Conservation (phyloP, 2,329 filamentous ascomycete genomes). For the Erysiphe pulchra region DNA sequence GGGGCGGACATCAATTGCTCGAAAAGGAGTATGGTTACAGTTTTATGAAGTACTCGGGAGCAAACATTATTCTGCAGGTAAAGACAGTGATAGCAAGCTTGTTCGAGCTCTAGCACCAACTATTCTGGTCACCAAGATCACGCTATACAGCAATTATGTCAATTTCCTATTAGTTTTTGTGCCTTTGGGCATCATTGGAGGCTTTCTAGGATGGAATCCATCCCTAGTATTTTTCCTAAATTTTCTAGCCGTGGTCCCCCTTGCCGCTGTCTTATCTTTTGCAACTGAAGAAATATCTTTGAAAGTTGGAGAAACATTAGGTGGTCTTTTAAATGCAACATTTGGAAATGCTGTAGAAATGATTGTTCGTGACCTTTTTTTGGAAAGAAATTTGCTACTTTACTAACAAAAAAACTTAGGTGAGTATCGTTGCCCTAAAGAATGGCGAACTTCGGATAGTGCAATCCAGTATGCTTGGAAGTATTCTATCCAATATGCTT, state of each 20-base stretch:
- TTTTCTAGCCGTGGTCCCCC: conserved; percentile 33
- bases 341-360: conserved; percentile 29
- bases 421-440: conserved; percentile 72
- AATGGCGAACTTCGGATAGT: conserved; percentile 81
- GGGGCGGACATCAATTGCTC: conserved; percentile 2
- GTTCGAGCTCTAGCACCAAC: conserved; percentile 9
- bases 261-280: conserved; percentile 25
- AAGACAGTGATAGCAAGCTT: conserved; percentile 10
- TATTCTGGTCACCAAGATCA: conserved; percentile 12
- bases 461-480: conserved; percentile 93
- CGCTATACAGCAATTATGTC: conserved; percentile 22
- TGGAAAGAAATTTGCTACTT: not conserved
- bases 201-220: conserved; percentile 22
- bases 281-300: conserved; percentile 28
- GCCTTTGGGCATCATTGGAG: conserved; percentile 49
- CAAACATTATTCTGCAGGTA: conserved; percentile 9
- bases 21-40: conserved; percentile 2
- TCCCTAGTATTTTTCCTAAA: conserved; percentile 31
- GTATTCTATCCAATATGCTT: conserved; percentile 80
- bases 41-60: conserved; percentile 9
- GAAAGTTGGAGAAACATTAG: conserved; percentile 28
- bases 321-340: conserved; percentile 26
- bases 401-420: conserved; percentile 20
- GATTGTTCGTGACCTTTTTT: conserved; percentile 17
- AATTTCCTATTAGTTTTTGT: conserved; percentile 60